Evolutionary conservation across 352 stramenopile genomes (phyloP), one percentile per base, ranked within the genome.

Genomic region (Hyaloperonospora brassicae): DNA sequence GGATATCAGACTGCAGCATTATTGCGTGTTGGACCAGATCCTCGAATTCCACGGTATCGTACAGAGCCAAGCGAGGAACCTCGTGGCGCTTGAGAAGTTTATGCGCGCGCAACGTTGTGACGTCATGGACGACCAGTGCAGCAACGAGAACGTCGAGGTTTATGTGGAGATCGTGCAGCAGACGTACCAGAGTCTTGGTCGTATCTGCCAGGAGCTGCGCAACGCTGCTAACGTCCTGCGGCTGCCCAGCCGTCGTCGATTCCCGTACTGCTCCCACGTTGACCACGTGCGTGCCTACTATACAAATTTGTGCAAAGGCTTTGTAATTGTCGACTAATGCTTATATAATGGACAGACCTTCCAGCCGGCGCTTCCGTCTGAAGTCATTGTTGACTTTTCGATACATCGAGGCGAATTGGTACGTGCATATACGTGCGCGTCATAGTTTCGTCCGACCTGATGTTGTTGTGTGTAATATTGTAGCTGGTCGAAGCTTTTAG

Each of bases 21-120:
- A 89, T 56, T 89, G 78, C 57, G 78, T 91, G 52, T 59, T 91
- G 35, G 84, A 89, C 62, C 81, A 91, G 64, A 88, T 91, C 55
- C 72, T 91, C 45, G 81, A 91, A 65, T 89, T 91, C 56, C 79
- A 91, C 54, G 68, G 71, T 48, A 70, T 81, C 43, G 56, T 85
- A 46, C 79, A 87, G 60, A 62, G 68, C 21, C 76, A 86, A 64
- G 56, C 85, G 49, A 67, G 63, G 6, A 61, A 59, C 5, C 63
- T 89, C 31, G 65, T 68, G 21, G 54, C 64, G 14, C 64, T 87
- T 25, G 81, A 79, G 57, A 53, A 67, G 6, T 86, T 84, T 27
- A 52, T 87, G 34, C 47, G 70, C 43, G 46, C 59, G 35, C 68
- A 79, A 45, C 72, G 70, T 5, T 50, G 73, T 4, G 72, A 76